Conservation (phyloP, 805 yeast genomes). For the Cyberlindnera veronae region DNA sequence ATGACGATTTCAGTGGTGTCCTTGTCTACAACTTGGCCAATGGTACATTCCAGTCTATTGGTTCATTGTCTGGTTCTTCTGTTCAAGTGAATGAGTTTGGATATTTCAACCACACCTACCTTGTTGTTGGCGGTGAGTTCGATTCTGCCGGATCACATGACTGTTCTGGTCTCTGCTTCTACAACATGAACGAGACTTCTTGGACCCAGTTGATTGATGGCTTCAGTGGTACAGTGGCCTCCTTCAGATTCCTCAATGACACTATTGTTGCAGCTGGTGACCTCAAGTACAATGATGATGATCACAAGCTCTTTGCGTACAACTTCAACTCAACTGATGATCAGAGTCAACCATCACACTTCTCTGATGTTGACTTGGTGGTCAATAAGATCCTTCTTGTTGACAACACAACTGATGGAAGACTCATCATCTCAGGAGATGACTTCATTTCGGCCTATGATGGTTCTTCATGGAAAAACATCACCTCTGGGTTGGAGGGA, state of each 20-base stretch:
- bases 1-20: slow-evolving; percentile 39
- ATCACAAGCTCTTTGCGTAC: slow-evolving; percentile 47
- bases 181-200: slow-evolving; percentile 47
- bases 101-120: slow-evolving; percentile 31
- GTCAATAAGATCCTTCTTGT: slow-evolving; percentile 45
- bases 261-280: slow-evolving; percentile 52
- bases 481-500: slow-evolving; percentile 34
- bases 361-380: slow-evolving; percentile 16
- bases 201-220: slow-evolving; percentile 45
- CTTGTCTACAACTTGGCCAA: slow-evolving; percentile 48
- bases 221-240: slow-evolving; percentile 51
- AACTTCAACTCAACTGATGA: slow-evolving; percentile 45
- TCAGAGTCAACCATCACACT: slow-evolving; percentile 25
- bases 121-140: slow-evolving; percentile 76
- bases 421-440: slow-evolving; percentile 41
- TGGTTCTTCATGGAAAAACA: slow-evolving; percentile 44
- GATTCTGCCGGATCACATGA: slow-evolving; percentile 49
- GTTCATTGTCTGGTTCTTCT: slow-evolving; percentile 24
- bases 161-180: slow-evolving; percentile 67
- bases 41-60: slow-evolving; percentile 19
- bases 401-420: slow-evolving; percentile 40
- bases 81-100: slow-evolving; percentile 39
- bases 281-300: slow-evolving; percentile 37
- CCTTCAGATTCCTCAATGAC: slow-evolving; percentile 45
- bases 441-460: slow-evolving; percentile 37